Conservation (phyloP, 805 yeast species). For the Blastobotrys mokoenaii region DNA sequence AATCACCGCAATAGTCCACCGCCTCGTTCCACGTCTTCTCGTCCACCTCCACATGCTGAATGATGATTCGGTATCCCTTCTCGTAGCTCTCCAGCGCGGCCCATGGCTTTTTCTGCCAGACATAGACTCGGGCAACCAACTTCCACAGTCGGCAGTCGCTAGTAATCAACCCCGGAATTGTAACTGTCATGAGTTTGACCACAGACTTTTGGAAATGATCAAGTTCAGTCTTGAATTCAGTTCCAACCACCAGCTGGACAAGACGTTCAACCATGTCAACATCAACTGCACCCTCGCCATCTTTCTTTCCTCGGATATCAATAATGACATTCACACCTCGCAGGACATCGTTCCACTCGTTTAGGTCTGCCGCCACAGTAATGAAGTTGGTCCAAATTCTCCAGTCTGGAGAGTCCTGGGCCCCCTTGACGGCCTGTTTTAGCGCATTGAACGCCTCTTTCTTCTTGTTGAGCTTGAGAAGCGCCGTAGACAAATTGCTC, state of each 20-base stretch:
- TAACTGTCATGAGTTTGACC: slow-evolving; percentile 59
- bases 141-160: slow-evolving; percentile 67
- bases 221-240: slow-evolving; percentile 38
- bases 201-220: slow-evolving; percentile 62
- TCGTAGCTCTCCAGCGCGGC: slow-evolving; percentile 76
- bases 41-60: slow-evolving; percentile 54
- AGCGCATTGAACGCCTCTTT: slow-evolving; percentile 81
- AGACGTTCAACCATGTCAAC: slow-evolving; percentile 66
- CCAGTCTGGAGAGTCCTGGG: slow-evolving; percentile 70
- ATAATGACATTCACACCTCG: slow-evolving; percentile 62
- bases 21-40: slow-evolving; percentile 69
- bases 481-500: slow-evolving; percentile 84
- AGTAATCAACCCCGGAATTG: slow-evolving; percentile 63
- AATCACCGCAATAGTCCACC: slow-evolving; percentile 66
- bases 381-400: slow-evolving; percentile 83
- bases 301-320: slow-evolving; percentile 44
- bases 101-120: slow-evolving; percentile 88
- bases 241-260: slow-evolving; percentile 51
- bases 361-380: slow-evolving; percentile 68
- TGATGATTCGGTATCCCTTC: slow-evolving; percentile 70
- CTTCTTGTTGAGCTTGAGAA: slow-evolving; percentile 52
- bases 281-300: slow-evolving; percentile 62
- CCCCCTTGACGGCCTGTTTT: slow-evolving; percentile 63
- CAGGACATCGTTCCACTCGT: slow-evolving; percentile 85
- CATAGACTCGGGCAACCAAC: slow-evolving; percentile 71